These are phyloP conservation scores for Dacryopinax spathularia DNA, from an alignment of 768 basidiomycete species.

Conservation along the genomic window DNA sequence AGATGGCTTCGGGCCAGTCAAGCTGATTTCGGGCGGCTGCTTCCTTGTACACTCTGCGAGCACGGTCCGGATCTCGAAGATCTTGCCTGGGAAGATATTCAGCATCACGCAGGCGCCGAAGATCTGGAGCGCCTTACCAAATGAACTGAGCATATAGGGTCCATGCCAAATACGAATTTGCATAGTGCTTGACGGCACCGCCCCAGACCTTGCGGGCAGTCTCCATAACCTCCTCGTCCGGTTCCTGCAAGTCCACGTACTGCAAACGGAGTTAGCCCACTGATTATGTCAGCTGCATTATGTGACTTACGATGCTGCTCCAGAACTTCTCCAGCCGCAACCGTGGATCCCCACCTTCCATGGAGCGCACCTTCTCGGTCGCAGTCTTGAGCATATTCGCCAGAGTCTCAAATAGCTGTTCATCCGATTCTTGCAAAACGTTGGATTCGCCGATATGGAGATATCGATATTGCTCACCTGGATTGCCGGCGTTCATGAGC, in stretches of 20 bases:
- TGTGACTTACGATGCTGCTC: slow-evolving; percentile 48
- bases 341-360: slow-evolving; percentile 56
- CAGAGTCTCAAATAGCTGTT: slow-evolving; percentile 37
- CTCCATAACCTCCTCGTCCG: slow-evolving; percentile 10
- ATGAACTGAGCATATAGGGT: slow-evolving; percentile 56
- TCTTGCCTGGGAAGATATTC: slow-evolving; percentile 28
- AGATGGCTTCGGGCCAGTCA: slow-evolving; percentile 92
- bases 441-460: slow-evolving; percentile 47
- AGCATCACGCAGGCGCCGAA: slow-evolving; percentile 13
- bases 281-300: background rate
- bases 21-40: slow-evolving; percentile 50
- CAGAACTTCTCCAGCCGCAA: slow-evolving; percentile 75
- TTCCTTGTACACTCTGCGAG: slow-evolving; percentile 52
- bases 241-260: slow-evolving; percentile 2
- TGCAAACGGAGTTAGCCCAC: background rate
- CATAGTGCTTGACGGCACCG: slow-evolving; percentile 48
- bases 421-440: slow-evolving; percentile 47
- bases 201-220: slow-evolving; percentile 40
- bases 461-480: slow-evolving; percentile 39
- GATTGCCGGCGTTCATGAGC: background rate
- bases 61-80: slow-evolving; percentile 34
- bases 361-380: slow-evolving; percentile 39
- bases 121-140: slow-evolving; percentile 43
- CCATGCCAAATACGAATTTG: slow-evolving; percentile 64
- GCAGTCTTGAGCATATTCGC: slow-evolving; percentile 49